phyloP scores from a whole-genome alignment of 345 rosid genomes.

The Salix dunnii region DNA sequence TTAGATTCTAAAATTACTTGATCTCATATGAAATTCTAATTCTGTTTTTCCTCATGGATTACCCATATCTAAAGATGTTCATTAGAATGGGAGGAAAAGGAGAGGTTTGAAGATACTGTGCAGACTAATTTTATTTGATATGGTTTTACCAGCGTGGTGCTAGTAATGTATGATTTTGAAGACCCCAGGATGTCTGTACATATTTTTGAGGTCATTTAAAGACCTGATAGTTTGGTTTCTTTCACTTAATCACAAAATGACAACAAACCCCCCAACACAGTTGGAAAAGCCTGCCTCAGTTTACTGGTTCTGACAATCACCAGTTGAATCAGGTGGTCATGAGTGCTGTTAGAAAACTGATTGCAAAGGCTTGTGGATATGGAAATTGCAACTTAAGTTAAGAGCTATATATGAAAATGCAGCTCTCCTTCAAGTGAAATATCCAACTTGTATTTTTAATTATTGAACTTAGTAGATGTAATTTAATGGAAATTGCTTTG shows the following conservation, averaged over 20 bases:
- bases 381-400: neutral
- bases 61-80: neutral
- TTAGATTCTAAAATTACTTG: neutral
- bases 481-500: neutral
- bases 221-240: neutral
- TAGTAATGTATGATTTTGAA: neutral
- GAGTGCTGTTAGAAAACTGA: neutral
- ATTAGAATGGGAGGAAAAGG: neutral
- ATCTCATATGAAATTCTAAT: neutral
- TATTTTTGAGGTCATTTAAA: neutral
- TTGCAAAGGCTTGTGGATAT: neutral
- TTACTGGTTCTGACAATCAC: conserved; percentile 1
- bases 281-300: neutral
- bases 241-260: neutral
- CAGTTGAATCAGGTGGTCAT: neutral
- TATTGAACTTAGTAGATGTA: neutral
- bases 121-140: neutral
- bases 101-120: neutral
- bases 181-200: no score
- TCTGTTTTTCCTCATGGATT: neutral
- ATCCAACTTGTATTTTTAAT: neutral
- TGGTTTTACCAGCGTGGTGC: neutral
- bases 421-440: neutral
- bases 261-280: neutral
- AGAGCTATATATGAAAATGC: neutral